phyloP scores from a whole-genome alignment of 805 yeast species.

The Candida saitoana region DNA sequence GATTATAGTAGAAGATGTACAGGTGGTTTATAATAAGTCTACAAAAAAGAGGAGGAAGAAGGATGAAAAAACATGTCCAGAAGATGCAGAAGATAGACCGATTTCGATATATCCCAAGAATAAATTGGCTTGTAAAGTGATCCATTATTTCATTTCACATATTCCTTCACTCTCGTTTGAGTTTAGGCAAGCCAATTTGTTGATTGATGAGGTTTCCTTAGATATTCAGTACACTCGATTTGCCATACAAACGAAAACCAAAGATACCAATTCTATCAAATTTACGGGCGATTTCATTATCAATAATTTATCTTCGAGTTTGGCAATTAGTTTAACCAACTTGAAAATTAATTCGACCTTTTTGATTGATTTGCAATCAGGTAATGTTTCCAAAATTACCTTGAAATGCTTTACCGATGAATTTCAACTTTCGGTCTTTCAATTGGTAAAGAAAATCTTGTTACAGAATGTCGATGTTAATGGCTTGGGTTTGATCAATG shows the following conservation, averaged over 20 bases:
- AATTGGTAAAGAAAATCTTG: not conserved
- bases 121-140: conserved; percentile 7
- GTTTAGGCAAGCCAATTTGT: not conserved
- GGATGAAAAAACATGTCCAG: not conserved
- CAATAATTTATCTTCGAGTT: not conserved
- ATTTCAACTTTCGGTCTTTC: not conserved
- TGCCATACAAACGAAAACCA: not conserved
- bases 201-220: not conserved
- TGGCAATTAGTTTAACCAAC: not conserved
- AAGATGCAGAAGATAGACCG: not conserved
- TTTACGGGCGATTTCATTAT: not conserved
- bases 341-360: conserved; percentile 1
- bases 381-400: conserved; percentile 2
- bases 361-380: conserved; percentile 9
- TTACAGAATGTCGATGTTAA: not conserved
- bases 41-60: not conserved
- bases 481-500: not conserved
- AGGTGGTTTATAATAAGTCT: not conserved
- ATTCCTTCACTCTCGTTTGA: conserved; percentile 1
- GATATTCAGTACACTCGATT: conserved; percentile 1
- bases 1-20: conserved; percentile 27
- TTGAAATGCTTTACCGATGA: conserved; percentile 4
- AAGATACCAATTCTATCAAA: not conserved
- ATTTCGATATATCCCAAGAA: conserved; percentile 18
- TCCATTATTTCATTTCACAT: not conserved